Conservation (phyloP, 176 grass and related monocot species). For the Oryza meyeriana region DNA sequence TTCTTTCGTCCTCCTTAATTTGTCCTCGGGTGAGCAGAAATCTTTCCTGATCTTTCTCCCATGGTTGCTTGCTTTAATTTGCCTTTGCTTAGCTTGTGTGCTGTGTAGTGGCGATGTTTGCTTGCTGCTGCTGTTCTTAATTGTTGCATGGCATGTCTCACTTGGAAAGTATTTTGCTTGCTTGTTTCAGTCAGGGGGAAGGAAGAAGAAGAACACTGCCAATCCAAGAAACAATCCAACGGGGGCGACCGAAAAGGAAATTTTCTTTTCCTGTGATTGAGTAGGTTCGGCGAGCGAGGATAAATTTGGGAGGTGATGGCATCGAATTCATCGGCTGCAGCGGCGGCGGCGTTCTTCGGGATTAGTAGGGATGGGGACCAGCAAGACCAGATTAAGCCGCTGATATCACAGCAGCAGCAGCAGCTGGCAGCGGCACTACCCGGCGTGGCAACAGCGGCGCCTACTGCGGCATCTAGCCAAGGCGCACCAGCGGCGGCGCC, state of each 20-base stretch:
- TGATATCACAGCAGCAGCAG: conserved; percentile 40
- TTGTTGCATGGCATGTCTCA: conserved; percentile 30
- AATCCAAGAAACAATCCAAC: conserved; percentile 30
- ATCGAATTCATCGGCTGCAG: conserved; percentile 72
- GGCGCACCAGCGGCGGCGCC: conserved; percentile 28
- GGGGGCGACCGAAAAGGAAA: neutral
- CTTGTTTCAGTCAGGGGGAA: conserved; percentile 34
- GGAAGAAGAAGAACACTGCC: conserved; percentile 31
- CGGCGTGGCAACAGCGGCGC: conserved; percentile 7
- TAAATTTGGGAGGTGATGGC: conserved; percentile 60
- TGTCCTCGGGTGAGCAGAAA: conserved; percentile 26
- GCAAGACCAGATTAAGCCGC: conserved; percentile 78
- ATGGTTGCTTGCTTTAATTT: conserved; percentile 42
- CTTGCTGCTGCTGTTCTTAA: conserved; percentile 17
- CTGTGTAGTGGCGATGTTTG: conserved; percentile 25
- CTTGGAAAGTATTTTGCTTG: conserved; percentile 34
- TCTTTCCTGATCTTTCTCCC: conserved; percentile 33
- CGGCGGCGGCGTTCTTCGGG: conserved; percentile 64
- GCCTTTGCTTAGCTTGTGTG: conserved; percentile 31
- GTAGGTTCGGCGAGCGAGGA: conserved; percentile 5
- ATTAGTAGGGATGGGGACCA: conserved; percentile 76
- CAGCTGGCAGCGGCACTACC: conserved; percentile 45
- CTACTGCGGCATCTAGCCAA: conserved; percentile 11
- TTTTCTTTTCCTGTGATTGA: neutral
- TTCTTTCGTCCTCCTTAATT: conserved; percentile 58